phyloP scores from a whole-genome alignment of 2,329 filamentous ascomycete genomes.

The Cladorrhinum sp. region DNA sequence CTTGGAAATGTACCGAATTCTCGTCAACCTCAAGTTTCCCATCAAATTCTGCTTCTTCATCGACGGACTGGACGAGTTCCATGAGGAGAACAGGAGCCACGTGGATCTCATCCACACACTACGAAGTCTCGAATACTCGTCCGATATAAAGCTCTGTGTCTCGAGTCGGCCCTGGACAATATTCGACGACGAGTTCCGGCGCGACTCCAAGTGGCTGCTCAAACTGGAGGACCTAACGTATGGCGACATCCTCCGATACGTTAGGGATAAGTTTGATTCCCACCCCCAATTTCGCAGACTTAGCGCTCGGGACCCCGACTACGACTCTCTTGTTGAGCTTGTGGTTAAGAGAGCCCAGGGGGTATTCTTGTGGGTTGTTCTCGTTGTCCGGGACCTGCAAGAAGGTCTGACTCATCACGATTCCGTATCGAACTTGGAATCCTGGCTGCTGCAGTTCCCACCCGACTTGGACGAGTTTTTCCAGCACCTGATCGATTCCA shows the following conservation, averaged over 20 bases:
- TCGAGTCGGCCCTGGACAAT: constrained; percentile 7
- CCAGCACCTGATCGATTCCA: too few relatives aligned
- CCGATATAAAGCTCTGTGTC: constrained; percentile 8
- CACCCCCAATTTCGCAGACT: not conserved
- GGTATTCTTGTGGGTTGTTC: constrained; percentile 13
- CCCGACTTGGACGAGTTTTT: too few relatives aligned
- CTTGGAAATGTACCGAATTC: too few relatives aligned
- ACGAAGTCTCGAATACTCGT: not conserved
- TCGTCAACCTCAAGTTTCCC: not conserved
- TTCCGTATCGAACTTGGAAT: too few relatives aligned
- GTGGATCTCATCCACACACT: not conserved
- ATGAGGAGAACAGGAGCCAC: not conserved
- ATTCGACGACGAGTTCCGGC: not conserved
- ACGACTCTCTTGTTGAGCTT: not conserved
- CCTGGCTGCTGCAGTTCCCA: too few relatives aligned
- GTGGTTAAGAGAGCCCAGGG: not conserved
- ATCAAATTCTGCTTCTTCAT: constrained; percentile 4
- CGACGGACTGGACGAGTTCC: constrained; percentile 12
- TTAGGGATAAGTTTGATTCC: not conserved
- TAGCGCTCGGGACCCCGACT: too few relatives aligned
- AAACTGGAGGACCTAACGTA: too few relatives aligned
- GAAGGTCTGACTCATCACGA: too few relatives aligned
- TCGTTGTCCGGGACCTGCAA: too few relatives aligned
- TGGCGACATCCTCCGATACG: not conserved
- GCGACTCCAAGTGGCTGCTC: too few relatives aligned